Evolutionary conservation across 176 grass and related monocot species (phyloP), one percentile per base, ranked within the genome.

Genomic region (Oryza officinalis): DNA sequence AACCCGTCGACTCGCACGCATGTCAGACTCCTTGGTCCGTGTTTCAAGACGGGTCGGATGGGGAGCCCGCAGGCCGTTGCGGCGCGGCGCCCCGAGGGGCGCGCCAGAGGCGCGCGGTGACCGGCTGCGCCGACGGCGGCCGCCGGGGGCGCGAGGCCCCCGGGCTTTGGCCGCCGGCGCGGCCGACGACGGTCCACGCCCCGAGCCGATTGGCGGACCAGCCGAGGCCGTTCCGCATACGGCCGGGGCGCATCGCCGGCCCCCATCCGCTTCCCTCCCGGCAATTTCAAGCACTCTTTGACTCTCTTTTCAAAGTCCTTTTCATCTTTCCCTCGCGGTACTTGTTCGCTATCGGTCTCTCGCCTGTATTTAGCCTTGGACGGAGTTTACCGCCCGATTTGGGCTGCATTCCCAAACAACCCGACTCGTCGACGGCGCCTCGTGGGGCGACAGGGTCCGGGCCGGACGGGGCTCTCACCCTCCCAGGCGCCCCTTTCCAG

Each of bases 21-120:
- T 84, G 74, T 79, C 31, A 68, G 46, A 89, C 87, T 95, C 85
- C 92, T 92, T 92, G 85, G 85, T 95, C 80, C 83, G 72, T 92
- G 86, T 92, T 94, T 94, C 85, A 92, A 94, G 85, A 94, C 27
- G 74, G 92, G 92, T 92, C 74, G 74, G 69, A 88, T 84, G 87
- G 87, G 87, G 87, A 88, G 74, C 87, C 80, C 67, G 47, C 47
- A 18, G 4, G 47, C 47, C 15, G 47, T 50, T 4, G 47, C 47
- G 13, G 0, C 47, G 47, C 47, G 13, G 47, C 14, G 47, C 47
- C 14, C 59, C 8, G 22, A 63, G 78, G 78, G 78, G 69, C 69
- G 57, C 72, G 67, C n/a, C n/a, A n/a, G n/a, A n/a, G n/a, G n/a
- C n/a, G n/a, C n/a, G n/a, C n/a, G n/a, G n/a, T n/a, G n/a, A n/a